Percentiles rank a stretch among this genome's conserved stretches.
phyloP scores from a whole-genome alignment of 2,329 filamentous ascomycete species.

The Alternaria burnsii region DNA sequence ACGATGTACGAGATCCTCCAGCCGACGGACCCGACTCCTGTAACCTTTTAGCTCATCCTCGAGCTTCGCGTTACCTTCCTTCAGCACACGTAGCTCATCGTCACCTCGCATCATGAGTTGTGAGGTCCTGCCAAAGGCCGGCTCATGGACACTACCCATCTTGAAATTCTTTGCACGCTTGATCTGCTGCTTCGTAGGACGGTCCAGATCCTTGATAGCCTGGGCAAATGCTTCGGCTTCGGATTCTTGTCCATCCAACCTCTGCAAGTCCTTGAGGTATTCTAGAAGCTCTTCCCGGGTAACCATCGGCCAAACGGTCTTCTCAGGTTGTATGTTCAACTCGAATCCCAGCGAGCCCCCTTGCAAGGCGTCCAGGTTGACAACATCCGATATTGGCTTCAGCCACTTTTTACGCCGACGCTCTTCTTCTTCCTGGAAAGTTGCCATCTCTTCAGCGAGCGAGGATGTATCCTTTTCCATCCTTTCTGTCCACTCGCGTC shows the following conservation, averaged over 20 bases:
- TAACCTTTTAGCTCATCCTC: conserved; percentile 77
- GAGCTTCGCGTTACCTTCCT: conserved; percentile 64
- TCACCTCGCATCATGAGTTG: conserved; percentile 81
- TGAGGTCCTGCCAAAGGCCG: conserved; percentile 84
- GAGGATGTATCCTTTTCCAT: conserved; percentile 86
- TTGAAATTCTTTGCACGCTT: conserved; percentile 94
- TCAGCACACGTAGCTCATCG: conserved; percentile 72
- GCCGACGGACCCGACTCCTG: conserved; percentile 87
- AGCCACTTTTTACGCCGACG: conserved; percentile 90
- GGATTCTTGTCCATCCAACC: conserved; percentile 70
- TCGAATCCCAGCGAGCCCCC: conserved; percentile 79
- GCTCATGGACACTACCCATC: conserved; percentile 92
- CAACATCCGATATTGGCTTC: conserved; percentile 80
- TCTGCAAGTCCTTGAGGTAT: conserved; percentile 73
- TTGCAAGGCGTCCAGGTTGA: conserved; percentile 72
- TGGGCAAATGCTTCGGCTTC: conserved; percentile 77
- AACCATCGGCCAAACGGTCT: conserved; percentile 81
- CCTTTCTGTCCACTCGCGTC: conserved; percentile 90
- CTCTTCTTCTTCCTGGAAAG: conserved; percentile 91
- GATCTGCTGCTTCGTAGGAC: conserved; percentile 84
- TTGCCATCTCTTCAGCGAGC: conserved; percentile 89
- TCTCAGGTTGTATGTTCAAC: conserved; percentile 82
- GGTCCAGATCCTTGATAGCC: conserved; percentile 79
- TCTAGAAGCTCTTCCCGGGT: conserved; percentile 78
- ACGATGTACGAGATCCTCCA: conserved; percentile 91